Base-by-base conservation (phyloP, 768 basidiomycete species). In the Hygrophoropsis aurantiaca region DNA sequence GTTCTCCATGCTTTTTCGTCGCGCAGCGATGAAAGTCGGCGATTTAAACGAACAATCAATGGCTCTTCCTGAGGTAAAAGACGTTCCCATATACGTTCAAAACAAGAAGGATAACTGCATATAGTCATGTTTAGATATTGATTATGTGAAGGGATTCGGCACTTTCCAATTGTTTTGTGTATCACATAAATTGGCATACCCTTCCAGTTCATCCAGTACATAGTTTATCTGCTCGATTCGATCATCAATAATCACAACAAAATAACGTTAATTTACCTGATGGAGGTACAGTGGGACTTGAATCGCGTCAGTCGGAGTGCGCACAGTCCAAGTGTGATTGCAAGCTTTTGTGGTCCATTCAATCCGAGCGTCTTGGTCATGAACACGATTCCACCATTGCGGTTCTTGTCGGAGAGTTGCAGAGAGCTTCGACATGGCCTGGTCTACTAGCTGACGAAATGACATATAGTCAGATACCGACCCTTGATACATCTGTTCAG, bases 21-120 rank as follows among this genome's bases (percentile, higher is more conserved):
- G 2, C 52, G 56, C 10, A 73, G 56, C 8, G 15, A n/a, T 16
- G 49, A 47, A 10, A 74, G 52, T 6, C 51, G 49, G 23, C 51
- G 19, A n/a, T 54, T 53, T 23, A 75, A 49, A 10, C 46, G 24
- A 13, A 24, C 21, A n/a, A 44, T 37, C 23, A 42, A 41, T 15
- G 36, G 3, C 11, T 46, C 10, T 36, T 58, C 54, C 20, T 72
- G 39, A 26, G 69, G 44, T 26, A 41, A 24, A 26, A 63, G 57
- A 1, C 71, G 69, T 53, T 79, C 72, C 78, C 78, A 81, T 18
- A 81, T 75, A 16, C 79, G 73, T 40, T 79, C 78, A 50, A 78
- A 80, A 53, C 74, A 78, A n/a, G 79, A 79, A 5, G 78, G 69
- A 56, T 79, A 70, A 52, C 79, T 81, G 37, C 38, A 16, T 19